Evolutionary conservation across 805 yeast genomes (phyloP).

Genomic region (Allodekkera sacchari): DNA sequence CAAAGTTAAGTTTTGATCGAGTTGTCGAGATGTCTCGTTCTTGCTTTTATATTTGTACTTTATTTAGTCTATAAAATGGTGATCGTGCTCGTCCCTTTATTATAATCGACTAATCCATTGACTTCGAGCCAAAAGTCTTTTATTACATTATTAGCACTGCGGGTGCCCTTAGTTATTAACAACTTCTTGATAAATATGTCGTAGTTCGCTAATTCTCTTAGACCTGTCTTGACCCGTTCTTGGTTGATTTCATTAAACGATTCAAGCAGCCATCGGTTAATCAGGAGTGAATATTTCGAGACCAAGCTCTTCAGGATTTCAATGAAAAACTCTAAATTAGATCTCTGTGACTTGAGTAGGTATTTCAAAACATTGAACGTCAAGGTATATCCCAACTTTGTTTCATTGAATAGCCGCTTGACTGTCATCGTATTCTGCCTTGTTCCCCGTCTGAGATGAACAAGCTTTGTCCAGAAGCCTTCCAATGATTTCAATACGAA

Average conservation of each 20-base stretch:
- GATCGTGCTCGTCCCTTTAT: conserved; percentile 1
- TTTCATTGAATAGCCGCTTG: conserved; percentile 17
- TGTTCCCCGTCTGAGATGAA: conserved; percentile 36
- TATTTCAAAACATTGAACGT: conserved; percentile 33
- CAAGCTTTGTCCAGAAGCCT: conserved; percentile 46
- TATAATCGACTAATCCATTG: conserved; percentile 45
- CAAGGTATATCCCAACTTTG: conserved; percentile 22
- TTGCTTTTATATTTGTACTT: conserved; percentile 2
- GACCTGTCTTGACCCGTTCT: conserved; percentile 16
- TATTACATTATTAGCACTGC: conserved; percentile 47
- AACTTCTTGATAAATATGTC: conserved; percentile 47
- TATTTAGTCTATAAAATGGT: background rate
- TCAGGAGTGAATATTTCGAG: conserved; percentile 28
- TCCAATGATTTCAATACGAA: conserved; percentile 45
- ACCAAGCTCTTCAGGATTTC: conserved; percentile 37
- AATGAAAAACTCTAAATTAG: conserved; percentile 51
- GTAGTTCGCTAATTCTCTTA: conserved; percentile 22
- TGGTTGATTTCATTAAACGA: conserved; percentile 22
- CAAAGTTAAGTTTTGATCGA: conserved; percentile 18
- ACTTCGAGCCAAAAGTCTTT: conserved; percentile 58
- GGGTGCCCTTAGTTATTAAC: conserved; percentile 55
- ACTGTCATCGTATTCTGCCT: conserved; percentile 25
- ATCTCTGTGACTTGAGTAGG: conserved; percentile 45
- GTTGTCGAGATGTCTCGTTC: conserved; percentile 1
- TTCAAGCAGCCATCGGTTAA: conserved; percentile 39